phyloP scores from a whole-genome alignment of 148 eudicot genomes.

The Vaccinium darrowii region DNA sequence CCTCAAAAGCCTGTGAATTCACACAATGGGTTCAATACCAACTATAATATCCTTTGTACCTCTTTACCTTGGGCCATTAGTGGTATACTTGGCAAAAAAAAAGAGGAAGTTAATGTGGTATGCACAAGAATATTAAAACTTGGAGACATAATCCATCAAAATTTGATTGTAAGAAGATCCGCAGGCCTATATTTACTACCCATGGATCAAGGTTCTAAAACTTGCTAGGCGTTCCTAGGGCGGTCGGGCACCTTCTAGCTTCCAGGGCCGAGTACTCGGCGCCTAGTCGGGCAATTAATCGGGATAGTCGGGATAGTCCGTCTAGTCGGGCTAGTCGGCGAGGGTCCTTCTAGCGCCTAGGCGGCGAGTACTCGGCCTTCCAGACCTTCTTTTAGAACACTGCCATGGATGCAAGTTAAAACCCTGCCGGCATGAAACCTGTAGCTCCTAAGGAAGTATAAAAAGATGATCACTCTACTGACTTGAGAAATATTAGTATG shows the following conservation, averaged over 20 bases:
- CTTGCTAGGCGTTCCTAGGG: no score
- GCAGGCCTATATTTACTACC: neutral
- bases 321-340: no score
- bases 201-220: no score
- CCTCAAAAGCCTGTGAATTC: neutral
- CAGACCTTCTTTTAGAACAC: no score
- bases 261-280: no score
- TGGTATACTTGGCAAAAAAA: neutral
- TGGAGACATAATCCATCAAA: neutral
- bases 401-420: neutral
- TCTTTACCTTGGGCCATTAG: neutral
- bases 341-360: no score
- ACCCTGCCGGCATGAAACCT: neutral
- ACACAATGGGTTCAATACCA: neutral
- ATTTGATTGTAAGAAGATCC: neutral
- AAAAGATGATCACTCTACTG: neutral
- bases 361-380: no score
- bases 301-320: no score
- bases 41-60: neutral
- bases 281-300: no score
- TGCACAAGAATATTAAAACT: neutral
- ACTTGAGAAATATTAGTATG: neutral
- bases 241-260: no score
- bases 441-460: neutral
- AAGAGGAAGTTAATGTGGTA: neutral